These are phyloP conservation scores for Cystofilobasidium ferigula DNA, from an alignment of 768 basidiomycete genomes.

Conservation along the genomic window DNA sequence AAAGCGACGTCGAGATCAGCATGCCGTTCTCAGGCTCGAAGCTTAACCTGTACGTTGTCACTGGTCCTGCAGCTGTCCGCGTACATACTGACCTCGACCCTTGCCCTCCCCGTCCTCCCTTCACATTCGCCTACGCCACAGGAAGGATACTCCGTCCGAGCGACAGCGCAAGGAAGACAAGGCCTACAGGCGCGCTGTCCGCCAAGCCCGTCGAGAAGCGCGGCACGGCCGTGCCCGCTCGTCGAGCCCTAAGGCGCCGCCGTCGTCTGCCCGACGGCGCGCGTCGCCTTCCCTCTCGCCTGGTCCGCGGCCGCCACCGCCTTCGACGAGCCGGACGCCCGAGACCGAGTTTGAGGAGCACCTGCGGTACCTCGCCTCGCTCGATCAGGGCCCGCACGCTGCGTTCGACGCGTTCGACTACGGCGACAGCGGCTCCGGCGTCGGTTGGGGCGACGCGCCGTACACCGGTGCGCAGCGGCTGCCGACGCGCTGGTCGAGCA, in stretches of 20 bases:
- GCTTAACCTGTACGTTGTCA: conserved; percentile 8
- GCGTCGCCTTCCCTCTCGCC: not conserved
- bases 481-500: not conserved
- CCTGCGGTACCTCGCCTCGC: conserved; percentile 17
- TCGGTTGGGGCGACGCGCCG: conserved; percentile 23
- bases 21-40: not conserved
- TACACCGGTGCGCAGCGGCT: not conserved
- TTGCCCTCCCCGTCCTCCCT: not conserved
- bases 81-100: not conserved
- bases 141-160: conserved; percentile 17
- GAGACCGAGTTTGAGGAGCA: conserved; percentile 13
- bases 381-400: not conserved
- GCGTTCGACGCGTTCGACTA: conserved; percentile 12
- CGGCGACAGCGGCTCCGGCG: conserved; percentile 5
- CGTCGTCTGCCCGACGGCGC: not conserved
- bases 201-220: conserved; percentile 12
- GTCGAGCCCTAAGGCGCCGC: not conserved
- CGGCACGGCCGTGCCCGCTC: conserved; percentile 1
- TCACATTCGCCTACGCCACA: not conserved
- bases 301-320: not conserved
- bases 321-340: not conserved
- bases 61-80: not conserved
- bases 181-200: conserved; percentile 8
- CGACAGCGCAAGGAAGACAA: conserved; percentile 4
- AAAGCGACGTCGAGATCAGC: not conserved